Base-by-base conservation (phyloP, 2,329 filamentous ascomycete species). In the Phoma sp. region DNA sequence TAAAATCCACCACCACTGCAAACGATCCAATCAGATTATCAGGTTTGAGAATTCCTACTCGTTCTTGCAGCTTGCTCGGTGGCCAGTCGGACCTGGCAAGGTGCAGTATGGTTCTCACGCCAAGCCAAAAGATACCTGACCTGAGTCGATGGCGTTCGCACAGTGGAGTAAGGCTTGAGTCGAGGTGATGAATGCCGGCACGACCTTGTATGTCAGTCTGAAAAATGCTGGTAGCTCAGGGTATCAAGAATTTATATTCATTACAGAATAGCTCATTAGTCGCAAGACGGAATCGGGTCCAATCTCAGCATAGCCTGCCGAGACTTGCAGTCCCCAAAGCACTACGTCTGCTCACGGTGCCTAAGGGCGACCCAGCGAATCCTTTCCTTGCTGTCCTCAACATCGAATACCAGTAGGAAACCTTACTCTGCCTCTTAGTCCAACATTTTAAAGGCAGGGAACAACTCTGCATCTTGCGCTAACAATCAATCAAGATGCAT, bases 171-270 rank as follows among this genome's bases (percentile, higher is more conserved):
- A 18, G 18, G 18, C 18, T 2, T 18, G 18, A 18, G 18, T 18
- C 18, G 18, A 18, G 2, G 18, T 18, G 18, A 18, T 18, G 18
- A 18, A 18, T 18, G 18, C 2, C 18, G 18, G 18, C 18, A 18
- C 18, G 18, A 18, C 18, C 18, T 18, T 29, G 27, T 29, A 29
- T 9, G 27, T 29, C 6, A 32, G 29, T 18, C 18, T 18, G 18
- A 18, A 8, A 22, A 25, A 22, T 2, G 22, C 13, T 2, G 32
- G 13, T 4, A n/a, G 10, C 14, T 41, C 23, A 11, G 52, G 45
- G 45, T 55, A 54, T 55, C 52, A 49, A 47, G 51, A 55, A 54
- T 58, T 46, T 52, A 46, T 40, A 52, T 55, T 58, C 51, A 58
- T 55, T 58, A 58, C 30, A 39, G 43, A 55, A 50, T 45, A 51